A percentile compares a stretch with the other conserved stretches of the same genome.
These are phyloP conservation scores for Blepharisma undulans DNA, from an alignment of 169 alveolate species.

Conservation along the genomic window DNA sequence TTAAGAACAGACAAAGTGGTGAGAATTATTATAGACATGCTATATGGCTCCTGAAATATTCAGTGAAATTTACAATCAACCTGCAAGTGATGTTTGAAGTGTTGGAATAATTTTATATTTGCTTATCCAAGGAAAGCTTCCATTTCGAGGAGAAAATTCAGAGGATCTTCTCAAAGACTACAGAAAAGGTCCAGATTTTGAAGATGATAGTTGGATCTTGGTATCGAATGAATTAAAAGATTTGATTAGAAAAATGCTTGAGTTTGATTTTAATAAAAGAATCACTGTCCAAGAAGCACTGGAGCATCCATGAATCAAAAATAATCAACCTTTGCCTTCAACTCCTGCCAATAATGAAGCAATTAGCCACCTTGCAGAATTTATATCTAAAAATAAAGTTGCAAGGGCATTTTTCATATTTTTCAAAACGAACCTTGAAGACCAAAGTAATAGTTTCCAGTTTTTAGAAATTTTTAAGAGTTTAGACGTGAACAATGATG, in stretches of 20 bases:
- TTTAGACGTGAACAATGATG: conserved; percentile 13
- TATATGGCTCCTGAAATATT: conserved; percentile 12
- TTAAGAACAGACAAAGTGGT: no score
- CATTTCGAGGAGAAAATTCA: background rate
- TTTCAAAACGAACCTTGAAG: no score
- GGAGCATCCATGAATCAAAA: conserved; percentile 45
- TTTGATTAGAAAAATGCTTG: conserved; percentile 48
- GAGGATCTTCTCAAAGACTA: background rate
- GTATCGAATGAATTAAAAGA: background rate
- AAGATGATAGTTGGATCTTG: background rate
- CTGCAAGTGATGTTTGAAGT: background rate
- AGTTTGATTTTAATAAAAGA: conserved; percentile 64
- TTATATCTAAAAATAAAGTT: no score
- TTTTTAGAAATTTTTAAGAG: background rate
- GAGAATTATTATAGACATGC: no score
- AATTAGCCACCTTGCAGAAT: no score
- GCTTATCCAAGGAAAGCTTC: background rate
- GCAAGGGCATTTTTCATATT: no score
- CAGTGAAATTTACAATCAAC: background rate
- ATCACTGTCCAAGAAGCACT: conserved; percentile 65
- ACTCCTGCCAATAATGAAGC: no score
- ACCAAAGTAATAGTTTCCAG: no score
- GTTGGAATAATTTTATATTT: background rate
- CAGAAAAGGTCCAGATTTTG: background rate
- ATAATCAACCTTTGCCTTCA: background rate